These are phyloP conservation scores for Hygrophoropsis aurantiaca DNA, from an alignment of 768 basidiomycete genomes.

Conservation along the genomic window DNA sequence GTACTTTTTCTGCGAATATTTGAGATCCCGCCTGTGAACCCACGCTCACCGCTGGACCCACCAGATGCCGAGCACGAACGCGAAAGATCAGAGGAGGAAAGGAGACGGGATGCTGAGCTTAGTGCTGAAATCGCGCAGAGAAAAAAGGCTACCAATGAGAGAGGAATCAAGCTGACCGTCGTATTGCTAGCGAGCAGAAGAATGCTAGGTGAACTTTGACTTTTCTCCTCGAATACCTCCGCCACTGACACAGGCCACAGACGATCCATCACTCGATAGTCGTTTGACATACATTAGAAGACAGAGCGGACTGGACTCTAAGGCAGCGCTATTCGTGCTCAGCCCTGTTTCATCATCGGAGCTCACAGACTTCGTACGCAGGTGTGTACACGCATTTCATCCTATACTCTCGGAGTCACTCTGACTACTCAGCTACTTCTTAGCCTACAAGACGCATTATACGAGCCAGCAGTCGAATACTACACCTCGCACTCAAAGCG, in stretches of 20 bases:
- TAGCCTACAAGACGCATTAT: slow-evolving; percentile 86
- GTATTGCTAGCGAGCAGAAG: slow-evolving; percentile 87
- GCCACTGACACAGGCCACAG: slow-evolving; percentile 37
- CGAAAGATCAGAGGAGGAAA: slow-evolving; percentile 67
- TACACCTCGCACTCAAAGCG: slow-evolving; percentile 92
- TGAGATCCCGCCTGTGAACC: slow-evolving; percentile 53
- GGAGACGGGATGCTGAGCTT: slow-evolving; percentile 70
- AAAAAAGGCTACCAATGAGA: slow-evolving; percentile 78
- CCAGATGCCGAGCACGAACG: slow-evolving; percentile 54
- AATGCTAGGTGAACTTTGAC: slow-evolving; percentile 67
- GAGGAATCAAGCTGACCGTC: slow-evolving; percentile 91
- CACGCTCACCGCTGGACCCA: slow-evolving; percentile 54
- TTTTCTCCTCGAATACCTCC: neutral
- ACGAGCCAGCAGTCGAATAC: slow-evolving; percentile 89
- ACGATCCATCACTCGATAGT: slow-evolving; percentile 80
- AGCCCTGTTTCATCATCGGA: slow-evolving; percentile 89
- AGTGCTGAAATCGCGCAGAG: slow-evolving; percentile 76
- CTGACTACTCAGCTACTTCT: slow-evolving; percentile 1
- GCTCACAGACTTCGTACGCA: slow-evolving; percentile 84
- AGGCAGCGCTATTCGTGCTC: slow-evolving; percentile 91
- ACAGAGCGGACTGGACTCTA: slow-evolving; percentile 86
- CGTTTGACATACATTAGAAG: slow-evolving; percentile 85
- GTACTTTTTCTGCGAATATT: slow-evolving; percentile 86
- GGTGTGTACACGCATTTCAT: slow-evolving; percentile 48
- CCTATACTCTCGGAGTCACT: neutral